Conservation (phyloP, 2,329 filamentous ascomycete genomes). For the Epichloe gansuensis region DNA sequence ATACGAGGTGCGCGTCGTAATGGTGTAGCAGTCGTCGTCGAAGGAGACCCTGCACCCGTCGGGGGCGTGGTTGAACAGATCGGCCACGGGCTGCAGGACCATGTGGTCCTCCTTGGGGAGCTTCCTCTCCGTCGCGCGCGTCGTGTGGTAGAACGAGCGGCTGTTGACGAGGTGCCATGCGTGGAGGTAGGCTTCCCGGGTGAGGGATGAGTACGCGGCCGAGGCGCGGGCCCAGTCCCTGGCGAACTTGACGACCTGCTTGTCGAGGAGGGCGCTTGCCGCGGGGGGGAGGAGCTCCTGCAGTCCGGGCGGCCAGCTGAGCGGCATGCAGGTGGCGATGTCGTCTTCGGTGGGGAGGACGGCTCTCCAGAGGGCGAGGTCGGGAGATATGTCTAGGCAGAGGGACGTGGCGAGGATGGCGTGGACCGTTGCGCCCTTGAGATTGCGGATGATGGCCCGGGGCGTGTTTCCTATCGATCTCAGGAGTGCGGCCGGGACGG, state of each 20-base stretch:
- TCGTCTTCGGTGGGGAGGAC: constrained; percentile 53
- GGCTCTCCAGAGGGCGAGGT: constrained; percentile 46
- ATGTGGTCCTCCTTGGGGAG: constrained; percentile 43
- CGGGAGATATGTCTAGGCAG: constrained; percentile 35
- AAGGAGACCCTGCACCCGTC: constrained; percentile 41
- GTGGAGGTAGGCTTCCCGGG: constrained; percentile 34
- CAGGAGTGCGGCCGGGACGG: constrained; percentile 50
- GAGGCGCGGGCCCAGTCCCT: constrained; percentile 27
- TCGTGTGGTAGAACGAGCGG: constrained; percentile 47
- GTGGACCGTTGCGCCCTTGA: constrained; percentile 48
- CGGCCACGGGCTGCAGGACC: constrained; percentile 58
- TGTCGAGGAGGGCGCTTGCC: constrained; percentile 31
- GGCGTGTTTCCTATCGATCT: constrained; percentile 51
- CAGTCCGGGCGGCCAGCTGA: constrained; percentile 32
- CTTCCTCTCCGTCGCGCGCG: constrained; percentile 29
- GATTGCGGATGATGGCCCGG: constrained; percentile 33
- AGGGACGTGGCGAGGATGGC: constrained; percentile 60
- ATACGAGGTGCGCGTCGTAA: constrained; percentile 39
- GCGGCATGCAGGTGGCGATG: constrained; percentile 35
- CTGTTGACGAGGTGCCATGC: constrained; percentile 49
- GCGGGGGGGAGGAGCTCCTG: constrained; percentile 31
- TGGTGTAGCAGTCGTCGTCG: constrained; percentile 36
- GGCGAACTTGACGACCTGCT: constrained; percentile 36
- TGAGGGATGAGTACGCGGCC: constrained; percentile 12
- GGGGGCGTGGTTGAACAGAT: constrained; percentile 52